These are phyloP conservation scores for Pyricularia sp. DNA, from an alignment of 2,329 filamentous ascomycete genomes.

Conservation along the genomic window DNA sequence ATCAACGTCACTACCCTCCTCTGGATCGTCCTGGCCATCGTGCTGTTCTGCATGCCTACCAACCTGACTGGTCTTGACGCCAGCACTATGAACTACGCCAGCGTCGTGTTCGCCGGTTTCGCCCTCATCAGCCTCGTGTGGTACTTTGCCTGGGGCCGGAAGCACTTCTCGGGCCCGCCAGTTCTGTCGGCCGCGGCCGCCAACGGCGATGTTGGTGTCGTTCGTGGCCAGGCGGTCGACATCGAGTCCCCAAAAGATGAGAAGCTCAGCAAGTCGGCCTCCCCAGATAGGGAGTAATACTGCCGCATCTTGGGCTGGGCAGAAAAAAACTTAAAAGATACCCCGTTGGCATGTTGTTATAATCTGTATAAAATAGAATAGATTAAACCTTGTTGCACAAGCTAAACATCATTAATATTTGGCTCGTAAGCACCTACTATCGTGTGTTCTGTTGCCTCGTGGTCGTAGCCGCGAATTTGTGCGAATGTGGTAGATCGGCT, in stretches of 20 bases:
- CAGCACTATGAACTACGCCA: constrained; percentile 48
- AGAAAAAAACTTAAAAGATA: not conserved
- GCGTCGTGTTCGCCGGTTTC: constrained; percentile 22
- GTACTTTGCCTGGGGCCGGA: not conserved
- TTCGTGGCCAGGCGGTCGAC: not conserved
- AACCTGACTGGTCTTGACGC: constrained; percentile 38
- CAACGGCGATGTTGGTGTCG: not conserved
- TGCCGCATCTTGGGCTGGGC: not conserved
- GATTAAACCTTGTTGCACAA: not conserved
- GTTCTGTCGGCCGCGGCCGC: not conserved
- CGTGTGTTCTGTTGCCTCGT: no score
- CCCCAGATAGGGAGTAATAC: not conserved
- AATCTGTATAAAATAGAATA: not conserved
- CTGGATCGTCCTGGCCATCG: constrained; percentile 46
- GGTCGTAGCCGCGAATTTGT: no score
- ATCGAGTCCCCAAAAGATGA: not conserved
- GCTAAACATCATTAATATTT: not conserved
- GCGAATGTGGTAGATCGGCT: no score
- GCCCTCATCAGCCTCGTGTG: not conserved
- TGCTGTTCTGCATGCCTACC: constrained; percentile 48
- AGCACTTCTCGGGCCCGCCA: not conserved
- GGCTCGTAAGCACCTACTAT: no score
- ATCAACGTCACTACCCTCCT: constrained; percentile 35
- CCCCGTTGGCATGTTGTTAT: not conserved
- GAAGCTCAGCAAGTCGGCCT: not conserved